Evolutionary conservation across 1,284 basidiomycete species (phyloP).

Genomic region (Paramarasmius palmivorus): DNA sequence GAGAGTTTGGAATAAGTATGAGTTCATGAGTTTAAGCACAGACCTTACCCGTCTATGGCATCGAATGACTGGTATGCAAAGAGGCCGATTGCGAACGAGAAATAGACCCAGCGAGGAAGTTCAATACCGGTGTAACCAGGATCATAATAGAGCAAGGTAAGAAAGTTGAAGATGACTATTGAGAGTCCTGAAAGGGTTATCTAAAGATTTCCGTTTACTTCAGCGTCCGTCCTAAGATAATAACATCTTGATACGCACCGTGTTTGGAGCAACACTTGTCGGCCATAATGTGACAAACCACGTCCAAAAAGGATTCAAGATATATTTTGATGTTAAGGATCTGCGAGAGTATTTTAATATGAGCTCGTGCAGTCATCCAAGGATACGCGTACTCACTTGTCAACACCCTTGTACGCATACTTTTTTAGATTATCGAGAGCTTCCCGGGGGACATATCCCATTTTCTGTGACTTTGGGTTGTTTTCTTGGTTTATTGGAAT

Average conservation of each 20-base stretch:
- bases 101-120: slow-evolving; percentile 84
- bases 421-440: slow-evolving; percentile 66
- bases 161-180: slow-evolving; percentile 85
- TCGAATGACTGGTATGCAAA: slow-evolving; percentile 94
- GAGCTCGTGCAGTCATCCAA: neutral
- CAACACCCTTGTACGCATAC: slow-evolving; percentile 70
- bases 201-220: slow-evolving; percentile 34
- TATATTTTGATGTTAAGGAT: slow-evolving; percentile 75
- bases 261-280: slow-evolving; percentile 86
- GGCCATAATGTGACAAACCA: slow-evolving; percentile 95
- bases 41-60: slow-evolving; percentile 79
- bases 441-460: slow-evolving; percentile 55
- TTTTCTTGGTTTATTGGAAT: too few relatives aligned
- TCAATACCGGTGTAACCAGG: slow-evolving; percentile 58
- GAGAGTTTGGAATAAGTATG: neutral
- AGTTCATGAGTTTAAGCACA: neutral
- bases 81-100: slow-evolving; percentile 75
- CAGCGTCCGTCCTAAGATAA: too few relatives aligned
- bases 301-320: slow-evolving; percentile 93
- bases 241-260: slow-evolving; percentile 49
- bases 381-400: slow-evolving; percentile 52
- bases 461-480: slow-evolving; percentile 23
- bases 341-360: slow-evolving; percentile 33
- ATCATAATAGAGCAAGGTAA: slow-evolving; percentile 82
- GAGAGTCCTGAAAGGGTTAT: slow-evolving; percentile 83